phyloP scores from a whole-genome alignment of 108 stramenopile genomes.

The Nannochloropsis gaditana region DNA sequence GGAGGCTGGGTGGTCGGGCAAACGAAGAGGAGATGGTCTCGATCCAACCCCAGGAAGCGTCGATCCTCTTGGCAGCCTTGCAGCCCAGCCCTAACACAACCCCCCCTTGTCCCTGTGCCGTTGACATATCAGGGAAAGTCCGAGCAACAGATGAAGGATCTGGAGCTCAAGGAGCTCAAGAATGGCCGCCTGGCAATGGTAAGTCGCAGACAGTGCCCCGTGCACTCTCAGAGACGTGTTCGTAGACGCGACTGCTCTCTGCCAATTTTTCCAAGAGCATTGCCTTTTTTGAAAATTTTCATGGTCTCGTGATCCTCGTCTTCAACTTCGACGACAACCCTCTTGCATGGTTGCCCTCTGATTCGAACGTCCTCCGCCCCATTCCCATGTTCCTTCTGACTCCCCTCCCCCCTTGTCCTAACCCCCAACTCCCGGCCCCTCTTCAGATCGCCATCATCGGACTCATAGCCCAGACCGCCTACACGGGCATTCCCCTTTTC shows the following conservation, averaged over 20 bases:
- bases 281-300: not conserved
- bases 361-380: not conserved
- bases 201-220: not conserved
- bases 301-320: not conserved
- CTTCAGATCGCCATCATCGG: slow-evolving; percentile 18
- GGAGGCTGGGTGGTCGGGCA: too few species aligned
- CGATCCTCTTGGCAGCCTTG: too few species aligned
- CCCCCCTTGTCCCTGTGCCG: too few species aligned
- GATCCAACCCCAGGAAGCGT: too few species aligned
- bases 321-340: not conserved
- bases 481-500: not conserved
- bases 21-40: too few species aligned
- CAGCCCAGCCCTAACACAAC: too few species aligned
- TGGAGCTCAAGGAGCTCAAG: slow-evolving; percentile 68
- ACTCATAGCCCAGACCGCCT: not conserved
- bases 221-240: too few species aligned
- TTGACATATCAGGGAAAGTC: slow-evolving; percentile 52
- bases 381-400: not conserved
- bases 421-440: not conserved
- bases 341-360: not conserved
- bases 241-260: too few species aligned
- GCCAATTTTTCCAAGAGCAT: not conserved
- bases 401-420: not conserved
- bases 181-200: slow-evolving; percentile 89
- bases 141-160: slow-evolving; percentile 57